Evolutionary conservation across 305 asterid species (phyloP).

Genomic region (Fraxinus floribunda): DNA sequence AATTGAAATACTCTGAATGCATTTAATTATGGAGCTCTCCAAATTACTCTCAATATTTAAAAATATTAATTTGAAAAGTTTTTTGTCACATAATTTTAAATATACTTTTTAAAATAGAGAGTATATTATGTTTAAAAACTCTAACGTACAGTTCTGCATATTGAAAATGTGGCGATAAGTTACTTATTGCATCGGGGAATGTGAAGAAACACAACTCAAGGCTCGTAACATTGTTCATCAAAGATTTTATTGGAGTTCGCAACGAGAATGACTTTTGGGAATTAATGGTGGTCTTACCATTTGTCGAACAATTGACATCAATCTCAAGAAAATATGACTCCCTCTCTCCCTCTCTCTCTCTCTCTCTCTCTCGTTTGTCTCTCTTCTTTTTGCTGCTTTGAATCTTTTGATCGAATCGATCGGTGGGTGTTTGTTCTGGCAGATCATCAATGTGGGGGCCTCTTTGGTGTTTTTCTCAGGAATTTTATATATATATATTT

Average conservation of each 20-base stretch:
- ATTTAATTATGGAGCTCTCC: too few relatives aligned
- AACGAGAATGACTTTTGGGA: constrained; percentile 37
- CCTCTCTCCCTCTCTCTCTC: constrained; percentile 32
- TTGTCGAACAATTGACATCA: constrained; percentile 41
- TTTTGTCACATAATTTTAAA: too few relatives aligned
- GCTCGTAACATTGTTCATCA: constrained; percentile 15
- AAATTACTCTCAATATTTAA: too few relatives aligned
- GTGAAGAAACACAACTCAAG: constrained; percentile 6
- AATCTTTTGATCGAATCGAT: constrained; percentile 69
- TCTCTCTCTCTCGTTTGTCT: constrained; percentile 40
- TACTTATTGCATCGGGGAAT: not conserved
- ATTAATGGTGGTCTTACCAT: constrained; percentile 40
- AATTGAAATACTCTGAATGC: too few relatives aligned
- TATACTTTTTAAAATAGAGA: too few relatives aligned
- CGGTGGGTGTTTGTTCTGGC: constrained; percentile 45
- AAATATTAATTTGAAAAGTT: too few relatives aligned
- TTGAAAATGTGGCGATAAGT: not conserved
- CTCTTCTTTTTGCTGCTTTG: constrained; percentile 27
- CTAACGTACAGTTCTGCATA: not conserved
- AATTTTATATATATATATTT: not conserved
- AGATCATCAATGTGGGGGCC: constrained; percentile 32
- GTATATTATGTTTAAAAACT: too few relatives aligned
- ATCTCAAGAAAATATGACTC: constrained; percentile 53
- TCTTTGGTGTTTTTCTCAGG: constrained; percentile 19
- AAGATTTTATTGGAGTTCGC: constrained; percentile 14